Percentiles rank a stretch among this genome's conserved stretches.
These are phyloP conservation scores for Debaryomyces udenii DNA, from an alignment of 1,139 yeast genomes.

Conservation along the genomic window DNA sequence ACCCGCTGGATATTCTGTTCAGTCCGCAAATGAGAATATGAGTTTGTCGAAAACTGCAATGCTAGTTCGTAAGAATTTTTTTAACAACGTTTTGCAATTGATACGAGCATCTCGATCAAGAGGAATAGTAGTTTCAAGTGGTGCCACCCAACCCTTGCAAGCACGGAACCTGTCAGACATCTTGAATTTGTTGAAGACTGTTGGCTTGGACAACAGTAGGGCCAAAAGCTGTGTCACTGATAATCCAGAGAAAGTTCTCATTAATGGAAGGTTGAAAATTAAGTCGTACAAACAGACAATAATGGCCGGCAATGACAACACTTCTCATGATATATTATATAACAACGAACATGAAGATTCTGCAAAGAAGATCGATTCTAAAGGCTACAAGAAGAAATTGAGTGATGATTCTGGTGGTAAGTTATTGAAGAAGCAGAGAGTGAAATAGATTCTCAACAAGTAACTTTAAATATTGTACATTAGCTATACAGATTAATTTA, in stretches of 20 bases:
- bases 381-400: constrained; percentile 29
- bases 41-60: constrained; percentile 23
- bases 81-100: constrained; percentile 72
- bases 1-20: constrained; percentile 36
- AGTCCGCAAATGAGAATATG: constrained; percentile 19
- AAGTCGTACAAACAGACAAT: constrained; percentile 73
- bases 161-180: constrained; percentile 71
- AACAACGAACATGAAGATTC: constrained; percentile 29
- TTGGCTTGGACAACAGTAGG: constrained; percentile 70
- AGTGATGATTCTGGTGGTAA: constrained; percentile 30
- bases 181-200: constrained; percentile 60
- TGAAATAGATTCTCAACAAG: constrained; percentile 11
- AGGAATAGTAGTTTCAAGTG: constrained; percentile 80
- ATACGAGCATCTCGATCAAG: constrained; percentile 82
- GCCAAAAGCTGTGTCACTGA: constrained; percentile 63
- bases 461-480: constrained; percentile 1
- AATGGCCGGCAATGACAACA: constrained; percentile 43
- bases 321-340: constrained; percentile 20
- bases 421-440: constrained; percentile 28
- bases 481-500: constrained; percentile 3
- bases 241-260: constrained; percentile 62
- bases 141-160: constrained; percentile 62
- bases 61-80: constrained; percentile 56
- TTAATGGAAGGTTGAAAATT: constrained; percentile 71
- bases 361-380: constrained; percentile 26